Percentiles rank a stretch among this genome's conserved stretches.
phyloP scores from a whole-genome alignment of 169 alveolate species.

The Plasmodium yoelii region DNA sequence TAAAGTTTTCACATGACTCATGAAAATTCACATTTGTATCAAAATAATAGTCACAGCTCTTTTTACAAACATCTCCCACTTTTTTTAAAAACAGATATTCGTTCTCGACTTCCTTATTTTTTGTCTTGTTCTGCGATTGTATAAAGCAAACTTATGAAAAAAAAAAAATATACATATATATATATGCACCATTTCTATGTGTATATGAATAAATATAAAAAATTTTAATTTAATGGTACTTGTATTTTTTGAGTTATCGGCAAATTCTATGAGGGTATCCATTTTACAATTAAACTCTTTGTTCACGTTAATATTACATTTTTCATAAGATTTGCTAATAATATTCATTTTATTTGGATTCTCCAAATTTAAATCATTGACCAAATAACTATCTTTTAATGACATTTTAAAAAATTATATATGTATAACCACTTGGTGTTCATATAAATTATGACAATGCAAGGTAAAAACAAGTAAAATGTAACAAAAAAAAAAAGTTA shows the following conservation, averaged over 20 bases:
- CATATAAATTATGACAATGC: constrained; percentile 14
- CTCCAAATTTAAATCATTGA: neutral
- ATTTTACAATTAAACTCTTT: constrained; percentile 32
- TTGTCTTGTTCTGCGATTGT: constrained; percentile 58
- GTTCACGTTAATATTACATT: constrained; percentile 2
- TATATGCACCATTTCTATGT: neutral
- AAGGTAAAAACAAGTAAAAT: constrained; percentile 12
- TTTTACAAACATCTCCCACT: constrained; percentile 69
- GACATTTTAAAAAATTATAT: constrained; percentile 1
- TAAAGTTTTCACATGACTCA: constrained; percentile 64
- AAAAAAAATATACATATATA: neutral
- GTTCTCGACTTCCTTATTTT: constrained; percentile 33
- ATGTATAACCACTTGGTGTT: neutral
- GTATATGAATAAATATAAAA: neutral
- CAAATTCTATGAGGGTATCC: constrained; percentile 51
- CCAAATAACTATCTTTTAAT: neutral
- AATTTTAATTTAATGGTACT: neutral
- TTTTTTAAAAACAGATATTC: constrained; percentile 47
- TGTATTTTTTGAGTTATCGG: constrained; percentile 31
- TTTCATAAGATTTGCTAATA: neutral
- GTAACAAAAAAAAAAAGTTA: neutral
- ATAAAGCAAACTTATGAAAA: constrained; percentile 22
- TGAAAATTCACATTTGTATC: constrained; percentile 56
- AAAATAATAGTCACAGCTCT: constrained; percentile 58
- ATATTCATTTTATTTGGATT: neutral